These are phyloP conservation scores for Aureobasidium sp. DNA, from an alignment of 2,329 filamentous ascomycete genomes.

Conservation along the genomic window DNA sequence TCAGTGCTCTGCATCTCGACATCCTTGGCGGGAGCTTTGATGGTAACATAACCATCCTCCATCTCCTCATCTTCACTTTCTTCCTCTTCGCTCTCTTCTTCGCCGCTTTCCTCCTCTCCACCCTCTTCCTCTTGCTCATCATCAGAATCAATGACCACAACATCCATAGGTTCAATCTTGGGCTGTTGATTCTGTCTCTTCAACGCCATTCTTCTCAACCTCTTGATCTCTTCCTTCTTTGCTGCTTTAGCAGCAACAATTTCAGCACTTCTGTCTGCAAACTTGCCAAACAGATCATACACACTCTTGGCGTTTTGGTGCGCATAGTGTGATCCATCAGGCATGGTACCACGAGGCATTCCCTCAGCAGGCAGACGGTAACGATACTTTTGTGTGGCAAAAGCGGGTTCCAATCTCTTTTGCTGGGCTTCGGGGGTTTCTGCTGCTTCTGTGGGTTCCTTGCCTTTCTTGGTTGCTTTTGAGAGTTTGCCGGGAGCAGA, in stretches of 20 bases:
- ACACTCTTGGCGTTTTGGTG: not conserved
- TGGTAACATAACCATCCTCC: not conserved
- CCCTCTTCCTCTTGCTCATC: slow-evolving; percentile 20
- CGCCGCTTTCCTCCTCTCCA: not conserved
- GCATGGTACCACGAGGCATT: not conserved
- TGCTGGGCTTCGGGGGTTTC: not conserved
- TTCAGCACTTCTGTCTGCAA: not conserved
- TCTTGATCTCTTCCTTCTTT: not conserved
- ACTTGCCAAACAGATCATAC: not conserved
- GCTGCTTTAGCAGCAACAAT: not conserved
- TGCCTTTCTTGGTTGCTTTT: not conserved
- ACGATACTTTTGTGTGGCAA: slow-evolving; percentile 5
- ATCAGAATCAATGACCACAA: slow-evolving; percentile 15
- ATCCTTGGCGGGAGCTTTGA: not conserved
- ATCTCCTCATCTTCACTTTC: not conserved
- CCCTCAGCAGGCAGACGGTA: slow-evolving; percentile 2
- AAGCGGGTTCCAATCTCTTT: slow-evolving; percentile 1
- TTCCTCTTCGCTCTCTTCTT: not conserved
- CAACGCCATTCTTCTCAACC: not conserved
- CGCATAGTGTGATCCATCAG: not conserved
- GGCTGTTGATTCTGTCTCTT: not conserved
- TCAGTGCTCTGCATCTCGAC: not conserved
- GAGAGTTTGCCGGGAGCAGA: not conserved
- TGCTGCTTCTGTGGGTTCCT: not conserved
- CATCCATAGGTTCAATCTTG: not conserved